These are phyloP conservation scores for Talaromyces borbonicus DNA, from an alignment of 495 filamentous ascomycete genomes.

Conservation along the genomic window DNA sequence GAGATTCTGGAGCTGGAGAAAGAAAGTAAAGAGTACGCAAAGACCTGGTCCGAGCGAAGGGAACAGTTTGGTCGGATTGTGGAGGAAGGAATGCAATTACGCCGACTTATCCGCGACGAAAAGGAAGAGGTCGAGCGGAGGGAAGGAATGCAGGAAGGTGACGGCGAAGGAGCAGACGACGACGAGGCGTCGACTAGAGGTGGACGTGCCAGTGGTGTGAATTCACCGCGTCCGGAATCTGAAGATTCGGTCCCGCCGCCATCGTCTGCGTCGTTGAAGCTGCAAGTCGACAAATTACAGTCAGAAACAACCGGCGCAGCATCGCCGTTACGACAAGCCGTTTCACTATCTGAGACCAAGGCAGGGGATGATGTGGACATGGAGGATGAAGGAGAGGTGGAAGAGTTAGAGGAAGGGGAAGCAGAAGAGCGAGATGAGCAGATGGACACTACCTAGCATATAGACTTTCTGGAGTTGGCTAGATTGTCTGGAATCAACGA, in stretches of 20 bases:
- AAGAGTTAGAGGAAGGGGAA: conserved; percentile 39
- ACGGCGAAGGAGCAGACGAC: conserved; percentile 52
- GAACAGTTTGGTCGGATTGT: conserved; percentile 87
- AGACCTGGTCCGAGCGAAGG: conserved; percentile 75
- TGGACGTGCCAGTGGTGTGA: conserved; percentile 41
- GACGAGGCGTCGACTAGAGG: conserved; percentile 38
- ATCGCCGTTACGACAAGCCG: conserved; percentile 35
- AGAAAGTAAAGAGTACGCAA: conserved; percentile 71
- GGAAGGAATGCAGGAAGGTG: conserved; percentile 70
- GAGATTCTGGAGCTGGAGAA: conserved; percentile 83
- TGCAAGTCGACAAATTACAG: conserved; percentile 26
- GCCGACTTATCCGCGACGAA: conserved; percentile 83
- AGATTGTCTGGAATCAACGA: too few species aligned
- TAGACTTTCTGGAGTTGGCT: neutral
- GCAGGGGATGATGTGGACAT: conserved; percentile 44
- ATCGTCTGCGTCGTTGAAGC: conserved; percentile 34
- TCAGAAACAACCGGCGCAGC: conserved; percentile 18
- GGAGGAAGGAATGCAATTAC: conserved; percentile 78
- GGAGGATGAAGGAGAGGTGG: conserved; percentile 59
- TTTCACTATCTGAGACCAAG: conserved; percentile 23
- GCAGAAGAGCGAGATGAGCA: conserved; percentile 42
- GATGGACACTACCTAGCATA: conserved; percentile 52
- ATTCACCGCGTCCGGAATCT: conserved; percentile 57
- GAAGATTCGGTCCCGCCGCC: conserved; percentile 51
- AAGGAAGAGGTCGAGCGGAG: conserved; percentile 75